Evolutionary conservation across 2,329 filamentous ascomycete species (phyloP).

Genomic region (Raffaelea arxii): DNA sequence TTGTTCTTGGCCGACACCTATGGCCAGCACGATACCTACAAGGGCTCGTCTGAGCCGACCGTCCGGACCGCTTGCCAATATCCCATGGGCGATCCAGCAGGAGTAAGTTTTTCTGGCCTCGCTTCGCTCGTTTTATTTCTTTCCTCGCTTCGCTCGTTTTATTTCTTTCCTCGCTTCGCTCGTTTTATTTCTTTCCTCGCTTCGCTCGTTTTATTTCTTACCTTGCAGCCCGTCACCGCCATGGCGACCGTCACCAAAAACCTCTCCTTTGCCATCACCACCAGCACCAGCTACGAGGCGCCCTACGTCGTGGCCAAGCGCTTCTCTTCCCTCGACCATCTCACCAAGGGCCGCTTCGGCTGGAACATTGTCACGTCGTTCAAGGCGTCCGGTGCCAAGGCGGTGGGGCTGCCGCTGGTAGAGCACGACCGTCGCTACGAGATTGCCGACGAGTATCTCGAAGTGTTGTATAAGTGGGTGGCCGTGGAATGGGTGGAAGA

Average conservation of each 20-base stretch:
- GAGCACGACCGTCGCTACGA: constrained; percentile 14
- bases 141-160: too few species aligned
- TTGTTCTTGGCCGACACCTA: constrained; percentile 4
- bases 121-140: too few species aligned
- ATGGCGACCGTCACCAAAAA: constrained; percentile 11
- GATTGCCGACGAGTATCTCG: constrained; percentile 13
- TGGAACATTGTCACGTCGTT: constrained; percentile 15
- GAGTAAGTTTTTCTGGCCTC: constrained; percentile 23
- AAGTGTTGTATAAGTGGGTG: constrained; percentile 13
- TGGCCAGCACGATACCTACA: constrained; percentile 5
- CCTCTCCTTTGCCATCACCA: constrained; percentile 9
- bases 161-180: too few species aligned
- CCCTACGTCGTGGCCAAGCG: constrained; percentile 7
- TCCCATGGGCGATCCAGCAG: constrained; percentile 55
- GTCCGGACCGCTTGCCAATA: constrained; percentile 53
- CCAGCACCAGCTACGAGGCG: constrained; percentile 4
- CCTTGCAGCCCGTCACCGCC: constrained; percentile 1
- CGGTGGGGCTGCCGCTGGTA: constrained; percentile 9
- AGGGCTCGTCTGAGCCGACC: constrained; percentile 48
- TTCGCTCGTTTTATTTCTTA: too few species aligned
- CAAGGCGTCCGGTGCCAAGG: constrained; percentile 9
- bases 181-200: too few species aligned
- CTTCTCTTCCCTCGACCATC: constrained; percentile 10
- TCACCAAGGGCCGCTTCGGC: constrained; percentile 7
- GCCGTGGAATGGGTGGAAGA: too few species aligned